Evolutionary conservation across 1,139 yeast genomes (phyloP).

Genomic region (Diutina mesorugosa): DNA sequence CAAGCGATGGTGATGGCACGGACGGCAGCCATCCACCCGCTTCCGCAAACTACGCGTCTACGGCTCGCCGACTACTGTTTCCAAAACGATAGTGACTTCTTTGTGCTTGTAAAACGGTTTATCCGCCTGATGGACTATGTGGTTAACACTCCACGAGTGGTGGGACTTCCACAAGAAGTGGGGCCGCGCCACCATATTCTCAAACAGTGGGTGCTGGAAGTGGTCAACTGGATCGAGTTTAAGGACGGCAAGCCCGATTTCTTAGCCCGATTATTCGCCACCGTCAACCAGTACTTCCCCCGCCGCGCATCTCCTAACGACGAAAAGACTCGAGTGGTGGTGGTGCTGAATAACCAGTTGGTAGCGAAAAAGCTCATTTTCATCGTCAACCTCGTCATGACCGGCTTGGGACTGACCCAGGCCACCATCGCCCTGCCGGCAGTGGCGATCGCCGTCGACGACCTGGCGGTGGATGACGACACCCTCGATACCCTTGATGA

Average conservation of each 20-base stretch:
- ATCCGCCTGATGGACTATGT: slow-evolving; percentile 26
- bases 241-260: slow-evolving; percentile 27
- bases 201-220: slow-evolving; percentile 38
- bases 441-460: slow-evolving; percentile 17
- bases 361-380: slow-evolving; percentile 49
- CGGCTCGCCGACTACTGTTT: slow-evolving; percentile 19
- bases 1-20: slow-evolving; percentile 27
- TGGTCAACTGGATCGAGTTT: slow-evolving; percentile 48
- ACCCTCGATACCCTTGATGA: neutral
- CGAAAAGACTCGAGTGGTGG: slow-evolving; percentile 35
- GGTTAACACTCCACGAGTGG: slow-evolving; percentile 33
- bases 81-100: slow-evolving; percentile 31
- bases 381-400: slow-evolving; percentile 24
- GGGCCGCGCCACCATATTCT: neutral
- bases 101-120: slow-evolving; percentile 19
- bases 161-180: slow-evolving; percentile 6
- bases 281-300: neutral
- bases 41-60: slow-evolving; percentile 3
- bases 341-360: slow-evolving; percentile 48
- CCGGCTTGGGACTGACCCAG: slow-evolving; percentile 20
- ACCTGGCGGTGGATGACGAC: slow-evolving; percentile 17
- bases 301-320: slow-evolving; percentile 3
- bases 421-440: neutral
- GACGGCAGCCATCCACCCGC: slow-evolving; percentile 13
- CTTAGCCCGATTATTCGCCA: neutral